A percentile compares a stretch with the other conserved stretches of the same genome.
Evolutionary conservation across 2,329 filamentous ascomycete genomes (phyloP).

Genomic region (Ceratocystis huliohia): DNA sequence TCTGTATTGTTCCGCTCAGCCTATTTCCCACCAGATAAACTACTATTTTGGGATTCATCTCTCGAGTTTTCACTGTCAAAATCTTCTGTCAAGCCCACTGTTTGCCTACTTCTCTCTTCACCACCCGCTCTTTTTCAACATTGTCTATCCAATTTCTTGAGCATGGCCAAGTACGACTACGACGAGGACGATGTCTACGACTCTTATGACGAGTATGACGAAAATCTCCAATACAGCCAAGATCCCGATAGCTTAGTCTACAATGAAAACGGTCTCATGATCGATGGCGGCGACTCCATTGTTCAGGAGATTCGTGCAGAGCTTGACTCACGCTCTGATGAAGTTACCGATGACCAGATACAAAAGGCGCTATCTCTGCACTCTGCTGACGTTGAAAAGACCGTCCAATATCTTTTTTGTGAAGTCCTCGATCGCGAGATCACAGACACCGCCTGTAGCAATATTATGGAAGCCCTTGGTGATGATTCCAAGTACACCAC

Average conservation of each 20-base stretch:
- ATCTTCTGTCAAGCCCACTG: not conserved
- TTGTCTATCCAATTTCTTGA: not conserved
- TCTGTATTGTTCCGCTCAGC: not conserved
- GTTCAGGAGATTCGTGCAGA: conserved; percentile 9
- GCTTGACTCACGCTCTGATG: conserved; percentile 16
- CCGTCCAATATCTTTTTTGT: conserved; percentile 13
- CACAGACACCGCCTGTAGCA: conserved; percentile 1
- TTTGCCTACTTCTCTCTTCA: not conserved
- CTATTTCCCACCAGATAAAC: not conserved
- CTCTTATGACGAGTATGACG: conserved; percentile 34
- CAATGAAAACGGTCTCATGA: conserved; percentile 10
- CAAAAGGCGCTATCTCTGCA: conserved; percentile 7
- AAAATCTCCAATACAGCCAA: conserved; percentile 6
- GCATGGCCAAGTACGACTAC: conserved; percentile 21
- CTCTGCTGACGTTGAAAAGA: not conserved
- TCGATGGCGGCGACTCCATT: conserved; percentile 8
- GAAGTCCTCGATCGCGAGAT: conserved; percentile 15
- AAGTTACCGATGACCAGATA: conserved; percentile 17
- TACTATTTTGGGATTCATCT: not conserved
- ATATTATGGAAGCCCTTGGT: conserved; percentile 33
- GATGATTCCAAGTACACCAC: conserved; percentile 38
- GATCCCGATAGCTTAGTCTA: conserved; percentile 1
- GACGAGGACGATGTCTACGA: conserved; percentile 31
- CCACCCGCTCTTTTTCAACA: not conserved
- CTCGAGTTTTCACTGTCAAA: not conserved